Evolutionary conservation across 164 flowering plant species (phyloP), one percentile per base, ranked within the genome.

Genomic region (Berberis thunbergii): DNA sequence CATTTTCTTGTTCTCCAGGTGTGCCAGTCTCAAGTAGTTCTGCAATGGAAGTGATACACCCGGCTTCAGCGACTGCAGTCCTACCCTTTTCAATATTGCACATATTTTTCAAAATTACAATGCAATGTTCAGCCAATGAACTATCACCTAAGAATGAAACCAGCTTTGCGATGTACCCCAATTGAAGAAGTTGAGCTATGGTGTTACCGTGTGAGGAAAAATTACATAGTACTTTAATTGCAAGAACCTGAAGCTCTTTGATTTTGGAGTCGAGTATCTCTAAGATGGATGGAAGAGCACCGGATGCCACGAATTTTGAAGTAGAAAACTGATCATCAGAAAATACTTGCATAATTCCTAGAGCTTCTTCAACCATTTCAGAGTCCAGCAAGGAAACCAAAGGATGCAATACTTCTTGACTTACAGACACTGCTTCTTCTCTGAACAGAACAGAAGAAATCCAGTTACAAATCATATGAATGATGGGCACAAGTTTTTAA

Each of bases 1-100:
- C 87, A 68, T 79, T 76, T 67, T 90, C 98, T 73, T 88, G 89
- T 43, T 82, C 85, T 64, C 85, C 83, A 12, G 10, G 56, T 64
- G 67, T 76, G 41, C 79, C 85, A 4, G 41, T 59, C 49, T 84
- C 97, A 43, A 93, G 92, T 44, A 84, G 65, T 68, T 76, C 78
- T 6, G 73, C 82, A 48, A 90, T 64, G 61, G 87, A 77, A 60
- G 79, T 66, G 8, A 93, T 75, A 69, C 90, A 90, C n/a, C 85
- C 48, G 13, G 95, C 80, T 71, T 78, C 86, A 59, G 73, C 79
- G 45, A 90, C 60, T 7, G 75, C 72, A 50, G 68, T 60, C 70
- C 82, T 77, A 57, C 77, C 86, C 63, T 70, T 83, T 65, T 83
- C 80, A 38, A 49, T 74, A 59, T 74, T 43, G 59, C 85, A 81